Evolutionary conservation across 768 basidiomycete species (phyloP).

Genomic region (Mycena filopes): DNA sequence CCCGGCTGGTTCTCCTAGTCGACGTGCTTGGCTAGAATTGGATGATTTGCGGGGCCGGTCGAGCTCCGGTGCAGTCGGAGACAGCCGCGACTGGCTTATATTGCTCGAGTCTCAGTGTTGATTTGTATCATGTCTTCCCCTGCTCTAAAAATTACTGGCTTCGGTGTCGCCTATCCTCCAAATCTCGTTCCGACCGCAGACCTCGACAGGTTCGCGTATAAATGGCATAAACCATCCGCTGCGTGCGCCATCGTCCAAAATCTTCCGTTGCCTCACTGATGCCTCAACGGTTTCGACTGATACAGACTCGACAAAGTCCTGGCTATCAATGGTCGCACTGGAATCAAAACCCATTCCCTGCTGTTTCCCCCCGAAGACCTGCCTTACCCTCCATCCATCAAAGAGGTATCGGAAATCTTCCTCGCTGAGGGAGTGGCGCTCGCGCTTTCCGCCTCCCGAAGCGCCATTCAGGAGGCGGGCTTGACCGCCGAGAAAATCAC

Average conservation of each 20-base stretch:
- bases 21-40: too few species aligned
- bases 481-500: constrained; percentile 15
- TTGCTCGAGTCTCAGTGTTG: not conserved
- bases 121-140: constrained; percentile 40
- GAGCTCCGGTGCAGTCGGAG: too few species aligned
- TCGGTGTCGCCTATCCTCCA: constrained; percentile 23
- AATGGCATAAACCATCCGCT: constrained; percentile 12
- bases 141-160: constrained; percentile 41
- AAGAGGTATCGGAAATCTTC: constrained; percentile 24
- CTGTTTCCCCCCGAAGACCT: constrained; percentile 9
- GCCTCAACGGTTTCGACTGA: not conserved
- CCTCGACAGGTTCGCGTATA: constrained; percentile 14
- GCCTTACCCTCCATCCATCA: constrained; percentile 12
- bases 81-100: too few species aligned
- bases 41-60: too few species aligned
- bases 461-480: constrained; percentile 14
- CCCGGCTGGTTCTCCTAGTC: too few species aligned
- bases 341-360: constrained; percentile 21
- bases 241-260: not conserved
- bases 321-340: constrained; percentile 16
- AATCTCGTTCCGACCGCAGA: not conserved
- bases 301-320: constrained; percentile 29
- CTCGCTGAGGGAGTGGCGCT: constrained; percentile 16
- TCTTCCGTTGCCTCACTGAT: not conserved
- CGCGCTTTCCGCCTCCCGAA: constrained; percentile 15